phyloP scores from a whole-genome alignment of 2,329 filamentous ascomycete genomes.

The Apiospora phragmitis region DNA sequence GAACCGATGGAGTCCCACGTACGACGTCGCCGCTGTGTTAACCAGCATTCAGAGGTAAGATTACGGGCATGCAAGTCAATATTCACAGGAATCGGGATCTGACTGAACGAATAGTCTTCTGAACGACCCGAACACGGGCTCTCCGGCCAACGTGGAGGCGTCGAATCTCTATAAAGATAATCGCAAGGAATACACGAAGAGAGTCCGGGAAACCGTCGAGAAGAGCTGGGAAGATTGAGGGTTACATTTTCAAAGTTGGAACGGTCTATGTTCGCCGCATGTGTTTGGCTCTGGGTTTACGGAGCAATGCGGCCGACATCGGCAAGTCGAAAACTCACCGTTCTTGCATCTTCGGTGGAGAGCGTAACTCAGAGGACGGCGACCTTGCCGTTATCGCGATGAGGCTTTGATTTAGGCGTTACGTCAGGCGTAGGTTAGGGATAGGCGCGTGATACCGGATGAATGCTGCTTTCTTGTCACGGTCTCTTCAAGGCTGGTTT shows the following conservation, averaged over 20 bases:
- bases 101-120: slow-evolving; percentile 64
- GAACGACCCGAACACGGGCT: slow-evolving; percentile 98
- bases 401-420: slow-evolving; percentile 9
- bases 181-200: slow-evolving; percentile 91
- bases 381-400: neutral
- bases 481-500: neutral
- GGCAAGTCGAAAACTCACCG: neutral
- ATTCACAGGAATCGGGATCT: neutral
- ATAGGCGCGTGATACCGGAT: neutral
- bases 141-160: slow-evolving; percentile 95
- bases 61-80: neutral
- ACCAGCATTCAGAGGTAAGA: slow-evolving; percentile 93
- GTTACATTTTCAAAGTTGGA: neutral
- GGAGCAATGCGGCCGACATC: neutral
- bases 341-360: neutral
- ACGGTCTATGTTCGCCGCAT: neutral
- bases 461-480: slow-evolving; percentile 8
- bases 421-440: neutral
- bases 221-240: slow-evolving; percentile 95
- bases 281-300: neutral
- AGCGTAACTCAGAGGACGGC: neutral
- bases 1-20: slow-evolving; percentile 97
- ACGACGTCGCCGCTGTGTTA: slow-evolving; percentile 94
- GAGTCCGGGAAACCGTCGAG: slow-evolving; percentile 94
- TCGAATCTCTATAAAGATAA: slow-evolving; percentile 99